Conservation (phyloP, 805 yeast genomes). For the Candida berthetii region DNA sequence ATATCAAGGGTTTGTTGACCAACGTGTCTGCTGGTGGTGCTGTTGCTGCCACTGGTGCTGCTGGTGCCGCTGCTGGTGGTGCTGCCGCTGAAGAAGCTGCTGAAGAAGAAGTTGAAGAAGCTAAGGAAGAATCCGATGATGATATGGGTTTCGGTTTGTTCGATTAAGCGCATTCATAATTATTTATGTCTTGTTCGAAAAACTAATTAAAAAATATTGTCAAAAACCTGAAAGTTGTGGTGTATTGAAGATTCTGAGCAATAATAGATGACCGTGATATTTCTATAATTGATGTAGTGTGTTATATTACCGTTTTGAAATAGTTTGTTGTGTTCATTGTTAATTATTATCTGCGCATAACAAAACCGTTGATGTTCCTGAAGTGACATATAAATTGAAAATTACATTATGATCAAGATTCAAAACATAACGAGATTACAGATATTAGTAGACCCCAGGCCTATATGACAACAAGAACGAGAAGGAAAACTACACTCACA, state of each 20-base stretch:
- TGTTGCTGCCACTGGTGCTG: constrained; percentile 66
- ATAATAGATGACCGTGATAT: not conserved
- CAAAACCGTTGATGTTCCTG: too few relatives aligned
- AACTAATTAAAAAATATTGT: too few relatives aligned
- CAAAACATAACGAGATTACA: too few relatives aligned
- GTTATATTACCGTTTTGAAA: too few relatives aligned
- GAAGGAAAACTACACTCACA: too few relatives aligned
- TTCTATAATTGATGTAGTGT: not conserved
- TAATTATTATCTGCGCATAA: too few relatives aligned
- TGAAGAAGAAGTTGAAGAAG: constrained; percentile 47
- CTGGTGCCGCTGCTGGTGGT: constrained; percentile 55
- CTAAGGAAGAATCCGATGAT: constrained; percentile 55
- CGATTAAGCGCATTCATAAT: constrained; percentile 45
- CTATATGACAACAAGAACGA: too few relatives aligned
- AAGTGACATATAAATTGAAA: too few relatives aligned
- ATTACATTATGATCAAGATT: too few relatives aligned
- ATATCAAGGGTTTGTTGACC: constrained; percentile 76
- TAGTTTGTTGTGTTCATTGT: too few relatives aligned
- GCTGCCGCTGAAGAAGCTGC: constrained; percentile 62
- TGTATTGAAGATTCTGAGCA: not conserved
- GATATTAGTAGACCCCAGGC: too few relatives aligned
- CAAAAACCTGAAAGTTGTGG: not conserved
- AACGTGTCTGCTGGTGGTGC: constrained; percentile 67
- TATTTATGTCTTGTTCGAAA: not conserved
- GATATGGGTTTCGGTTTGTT: constrained; percentile 96